Conservation (phyloP, 176 grass and related monocot genomes). For the Phoenix roebelenii region DNA sequence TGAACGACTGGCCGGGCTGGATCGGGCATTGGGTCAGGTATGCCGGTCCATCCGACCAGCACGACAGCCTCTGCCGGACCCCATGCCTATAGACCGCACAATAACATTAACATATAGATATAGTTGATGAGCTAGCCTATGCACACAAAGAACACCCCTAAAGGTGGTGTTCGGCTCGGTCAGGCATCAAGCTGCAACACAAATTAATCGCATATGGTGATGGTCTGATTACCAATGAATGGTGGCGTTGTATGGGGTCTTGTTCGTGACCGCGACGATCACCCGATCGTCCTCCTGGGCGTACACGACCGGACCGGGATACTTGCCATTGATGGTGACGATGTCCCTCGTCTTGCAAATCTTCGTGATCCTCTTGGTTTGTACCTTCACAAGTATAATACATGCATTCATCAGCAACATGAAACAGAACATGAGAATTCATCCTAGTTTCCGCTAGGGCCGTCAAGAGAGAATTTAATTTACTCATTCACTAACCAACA, state of each 20-base stretch:
- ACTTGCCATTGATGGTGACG: conserved; percentile 18
- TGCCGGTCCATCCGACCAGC: conserved; percentile 63
- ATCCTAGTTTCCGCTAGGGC: too few species aligned
- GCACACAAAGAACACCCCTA: neutral
- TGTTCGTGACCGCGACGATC: conserved; percentile 28
- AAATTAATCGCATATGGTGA: neutral
- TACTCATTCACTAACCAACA: too few species aligned
- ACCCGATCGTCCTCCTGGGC: conserved; percentile 18
- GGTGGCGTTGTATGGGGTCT: conserved; percentile 15
- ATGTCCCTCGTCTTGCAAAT: conserved; percentile 22
- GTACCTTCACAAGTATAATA: conserved; percentile 5
- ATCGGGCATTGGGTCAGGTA: conserved; percentile 87
- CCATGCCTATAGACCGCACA: conserved; percentile 42
- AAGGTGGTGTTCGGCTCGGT: neutral
- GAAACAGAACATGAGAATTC: too few species aligned
- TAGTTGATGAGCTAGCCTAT: too few species aligned
- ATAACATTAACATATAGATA: too few species aligned
- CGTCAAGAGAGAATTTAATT: too few species aligned
- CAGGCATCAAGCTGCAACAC: neutral
- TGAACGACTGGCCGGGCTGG: conserved; percentile 37
- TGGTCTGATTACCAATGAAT: conserved; percentile 21
- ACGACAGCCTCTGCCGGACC: conserved; percentile 39
- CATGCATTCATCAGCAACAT: too few species aligned
- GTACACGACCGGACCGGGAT: conserved; percentile 11
- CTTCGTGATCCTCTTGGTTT: conserved; percentile 14